phyloP scores from a whole-genome alignment of 805 yeast genomes.

The Candida nanaspora region DNA sequence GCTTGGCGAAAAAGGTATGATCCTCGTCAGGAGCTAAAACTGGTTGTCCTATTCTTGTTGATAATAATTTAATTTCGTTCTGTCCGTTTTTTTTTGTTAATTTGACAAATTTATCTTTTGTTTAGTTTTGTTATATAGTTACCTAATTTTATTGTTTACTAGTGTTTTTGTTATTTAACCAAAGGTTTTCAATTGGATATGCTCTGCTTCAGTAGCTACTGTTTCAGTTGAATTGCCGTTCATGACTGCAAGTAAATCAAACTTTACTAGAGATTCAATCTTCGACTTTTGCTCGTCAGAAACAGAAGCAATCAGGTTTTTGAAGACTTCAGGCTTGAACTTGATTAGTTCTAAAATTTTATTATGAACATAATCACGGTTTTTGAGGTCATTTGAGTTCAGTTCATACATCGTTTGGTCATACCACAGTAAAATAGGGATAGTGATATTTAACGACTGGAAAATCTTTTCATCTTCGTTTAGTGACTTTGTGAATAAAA shows the following conservation, averaged over 20 bases:
- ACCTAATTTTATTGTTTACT: too few species aligned
- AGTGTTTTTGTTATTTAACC: slow-evolving; percentile 16
- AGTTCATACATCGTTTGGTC: slow-evolving; percentile 15
- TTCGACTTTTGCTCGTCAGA: slow-evolving; percentile 31
- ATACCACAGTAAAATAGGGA: slow-evolving; percentile 27
- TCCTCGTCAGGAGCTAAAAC: not conserved
- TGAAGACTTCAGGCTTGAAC: slow-evolving; percentile 40
- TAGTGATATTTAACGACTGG: slow-evolving; percentile 22
- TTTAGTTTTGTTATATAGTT: not conserved
- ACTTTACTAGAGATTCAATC: slow-evolving; percentile 38
- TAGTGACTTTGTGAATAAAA: slow-evolving; percentile 34
- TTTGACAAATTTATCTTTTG: not conserved
- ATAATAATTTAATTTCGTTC: too few species aligned
- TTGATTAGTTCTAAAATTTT: slow-evolving; percentile 41
- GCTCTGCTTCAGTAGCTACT: slow-evolving; percentile 13
- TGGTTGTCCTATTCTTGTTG: too few species aligned
- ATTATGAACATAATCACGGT: slow-evolving; percentile 34
- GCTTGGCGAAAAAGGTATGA: slow-evolving; percentile 11
- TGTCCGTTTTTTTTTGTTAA: not conserved
- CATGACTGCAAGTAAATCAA: slow-evolving; percentile 12
- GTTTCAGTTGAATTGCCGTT: slow-evolving; percentile 6
- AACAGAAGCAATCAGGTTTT: slow-evolving; percentile 33
- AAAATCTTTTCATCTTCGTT: slow-evolving; percentile 23
- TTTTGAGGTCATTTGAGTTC: slow-evolving; percentile 11
- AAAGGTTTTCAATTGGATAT: slow-evolving; percentile 48